Evolutionary conservation across 2,329 filamentous ascomycete genomes (phyloP), one percentile per base, ranked within the genome.

Genomic region (Alternaria sp.): DNA sequence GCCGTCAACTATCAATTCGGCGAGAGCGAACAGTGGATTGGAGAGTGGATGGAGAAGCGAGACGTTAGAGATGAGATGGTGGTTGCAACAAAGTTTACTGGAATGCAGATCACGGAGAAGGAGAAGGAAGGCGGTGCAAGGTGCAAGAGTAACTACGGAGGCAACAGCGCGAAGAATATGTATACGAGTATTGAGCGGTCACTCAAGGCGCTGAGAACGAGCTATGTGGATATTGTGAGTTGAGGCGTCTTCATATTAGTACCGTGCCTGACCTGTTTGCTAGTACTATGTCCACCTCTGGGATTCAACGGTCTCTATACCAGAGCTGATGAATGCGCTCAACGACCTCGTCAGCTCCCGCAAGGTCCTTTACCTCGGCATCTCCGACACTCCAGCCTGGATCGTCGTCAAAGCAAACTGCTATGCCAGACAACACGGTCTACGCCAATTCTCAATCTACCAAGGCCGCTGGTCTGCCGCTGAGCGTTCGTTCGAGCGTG

Each of bases 161-260:
- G 68, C 4, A 71, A 64, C 14, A 59, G 59, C 11, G 51, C 58
- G 2, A 71, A 71, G 48, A 70, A 62, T 43, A 66, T 71, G 49
- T 43, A 61, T 20, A 46, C 54, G 1, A 64, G 61, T 32, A 22
- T 69, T 16, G 63, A 69, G 26, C 43, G 43, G 1, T 65, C 61
- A 2, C 60, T 71, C 11, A 65, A 58, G 60, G 59, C 60, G 59
- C 52, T 76, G 22, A 43, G 90, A 87, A 78, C 82, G 89, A 54
- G 83, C 53, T 93, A 91, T 71, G 87, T 92, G 58, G 90, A 93
- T 69, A 52, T 78, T 9, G 64, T 73, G 58, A 62, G 63, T 59
- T 51, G 22, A 22, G 16, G 8, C 24, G 26, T 11, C 4, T 72
- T 16, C 9, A 36, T 1, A 11, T 14, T 32, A 20, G n/a, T 26